A percentile compares a stretch with the other conserved stretches of the same genome.
Evolutionary conservation across 306 rosid genomes (phyloP).

Genomic region (Cicer pinnatifidum): DNA sequence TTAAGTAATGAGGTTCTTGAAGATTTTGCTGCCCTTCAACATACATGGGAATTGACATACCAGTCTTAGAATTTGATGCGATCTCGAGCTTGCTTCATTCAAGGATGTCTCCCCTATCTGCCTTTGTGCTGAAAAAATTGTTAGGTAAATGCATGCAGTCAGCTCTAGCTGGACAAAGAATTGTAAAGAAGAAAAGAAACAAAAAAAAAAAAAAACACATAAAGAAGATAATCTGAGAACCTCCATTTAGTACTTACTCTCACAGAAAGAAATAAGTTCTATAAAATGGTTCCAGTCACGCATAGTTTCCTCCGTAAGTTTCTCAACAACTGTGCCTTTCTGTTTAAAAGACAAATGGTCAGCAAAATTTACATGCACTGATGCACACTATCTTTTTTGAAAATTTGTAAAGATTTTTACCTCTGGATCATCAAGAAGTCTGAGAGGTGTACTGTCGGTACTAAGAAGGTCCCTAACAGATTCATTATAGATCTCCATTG

Average conservation of each 20-base stretch:
- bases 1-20: slow-evolving; percentile 4
- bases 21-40: slow-evolving; percentile 17
- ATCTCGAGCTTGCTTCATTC: slow-evolving; percentile 97
- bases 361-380: slow-evolving; percentile 23
- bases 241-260: slow-evolving; percentile 57
- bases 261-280: slow-evolving; percentile 81
- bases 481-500: slow-evolving; percentile 95
- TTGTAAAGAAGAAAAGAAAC: slow-evolving; percentile 23
- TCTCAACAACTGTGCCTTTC: slow-evolving; percentile 96
- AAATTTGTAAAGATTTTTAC: slow-evolving; percentile 50
- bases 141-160: slow-evolving; percentile 30
- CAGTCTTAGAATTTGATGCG: slow-evolving; percentile 95
- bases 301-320: slow-evolving; percentile 77
- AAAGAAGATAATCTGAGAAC: slow-evolving; percentile 27
- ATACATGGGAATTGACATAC: slow-evolving; percentile 50
- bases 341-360: slow-evolving; percentile 50
- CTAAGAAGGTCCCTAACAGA: slow-evolving; percentile 95
- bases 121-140: slow-evolving; percentile 75
- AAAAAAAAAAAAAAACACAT: slow-evolving; percentile 1
- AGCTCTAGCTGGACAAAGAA: slow-evolving; percentile 26
- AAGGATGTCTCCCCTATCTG: slow-evolving; percentile 91
- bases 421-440: slow-evolving; percentile 99
- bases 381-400: not conserved
- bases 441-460: slow-evolving; percentile 71
- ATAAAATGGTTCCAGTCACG: slow-evolving; percentile 79